A percentile compares a stretch with the other conserved stretches of the same genome.
phyloP scores from a whole-genome alignment of 768 basidiomycete genomes.

The Baorangia bicolor region DNA sequence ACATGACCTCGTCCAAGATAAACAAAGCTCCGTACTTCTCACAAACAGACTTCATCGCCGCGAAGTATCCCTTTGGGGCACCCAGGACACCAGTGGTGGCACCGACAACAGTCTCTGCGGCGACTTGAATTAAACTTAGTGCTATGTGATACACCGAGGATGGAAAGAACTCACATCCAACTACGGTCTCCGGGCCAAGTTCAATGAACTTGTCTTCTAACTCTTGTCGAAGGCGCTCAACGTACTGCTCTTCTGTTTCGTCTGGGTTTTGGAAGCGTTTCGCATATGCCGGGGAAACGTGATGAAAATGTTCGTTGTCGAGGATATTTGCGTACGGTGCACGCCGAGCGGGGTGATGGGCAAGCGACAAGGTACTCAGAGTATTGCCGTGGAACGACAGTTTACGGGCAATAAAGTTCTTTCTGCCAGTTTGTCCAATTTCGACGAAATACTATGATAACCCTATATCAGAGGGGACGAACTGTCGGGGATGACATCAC shows the following conservation, averaged over 20 bases:
- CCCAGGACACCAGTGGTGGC: slow-evolving; percentile 76
- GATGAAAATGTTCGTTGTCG: slow-evolving; percentile 67
- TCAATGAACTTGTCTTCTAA: slow-evolving; percentile 84
- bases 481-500: slow-evolving; percentile 4
- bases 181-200: slow-evolving; percentile 78
- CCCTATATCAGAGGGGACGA: slow-evolving; percentile 7
- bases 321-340: slow-evolving; percentile 66
- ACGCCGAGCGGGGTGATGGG: slow-evolving; percentile 65
- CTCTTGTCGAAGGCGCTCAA: slow-evolving; percentile 73
- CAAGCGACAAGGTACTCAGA: slow-evolving; percentile 64
- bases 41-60: slow-evolving; percentile 81
- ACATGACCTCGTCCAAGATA: slow-evolving; percentile 92
- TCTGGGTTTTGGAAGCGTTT: slow-evolving; percentile 68
- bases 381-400: slow-evolving; percentile 89
- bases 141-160: not conserved
- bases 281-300: slow-evolving; percentile 86
- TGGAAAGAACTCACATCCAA: slow-evolving; percentile 59
- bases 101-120: slow-evolving; percentile 85
- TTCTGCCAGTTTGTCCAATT: slow-evolving; percentile 65
- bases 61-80: slow-evolving; percentile 83
- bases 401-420: slow-evolving; percentile 74
- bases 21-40: slow-evolving; percentile 71
- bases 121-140: slow-evolving; percentile 45
- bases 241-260: slow-evolving; percentile 80
- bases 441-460: slow-evolving; percentile 63